Evolutionary conservation across 768 basidiomycete genomes (phyloP).

Genomic region (Saitozyma podzolica): DNA sequence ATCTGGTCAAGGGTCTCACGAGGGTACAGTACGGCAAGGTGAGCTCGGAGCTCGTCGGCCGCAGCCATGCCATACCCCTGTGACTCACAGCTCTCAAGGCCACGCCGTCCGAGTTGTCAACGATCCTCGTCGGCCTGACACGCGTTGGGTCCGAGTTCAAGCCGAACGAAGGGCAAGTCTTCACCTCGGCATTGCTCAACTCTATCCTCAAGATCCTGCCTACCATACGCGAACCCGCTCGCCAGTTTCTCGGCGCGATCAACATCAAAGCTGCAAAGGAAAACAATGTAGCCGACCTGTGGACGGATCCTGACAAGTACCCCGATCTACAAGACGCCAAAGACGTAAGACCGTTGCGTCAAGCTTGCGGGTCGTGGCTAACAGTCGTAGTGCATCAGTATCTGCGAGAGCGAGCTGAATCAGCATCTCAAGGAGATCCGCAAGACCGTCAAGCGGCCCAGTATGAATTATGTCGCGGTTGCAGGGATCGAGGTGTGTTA

Average conservation of each 20-base stretch:
- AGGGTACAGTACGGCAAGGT: slow-evolving; percentile 91
- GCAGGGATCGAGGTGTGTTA: slow-evolving; percentile 67
- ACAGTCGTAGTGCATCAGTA: slow-evolving; percentile 62
- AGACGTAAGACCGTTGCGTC: slow-evolving; percentile 57
- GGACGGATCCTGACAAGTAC: slow-evolving; percentile 62
- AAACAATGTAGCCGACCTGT: slow-evolving; percentile 70
- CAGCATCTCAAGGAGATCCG: slow-evolving; percentile 75
- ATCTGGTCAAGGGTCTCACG: slow-evolving; percentile 80
- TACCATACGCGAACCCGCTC: slow-evolving; percentile 61
- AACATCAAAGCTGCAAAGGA: slow-evolving; percentile 65
- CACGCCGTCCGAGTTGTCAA: slow-evolving; percentile 75
- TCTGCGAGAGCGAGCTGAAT: slow-evolving; percentile 68
- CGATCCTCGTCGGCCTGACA: slow-evolving; percentile 72
- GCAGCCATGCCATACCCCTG: neutral
- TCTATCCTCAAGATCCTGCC: slow-evolving; percentile 71
- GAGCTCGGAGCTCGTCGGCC: slow-evolving; percentile 31
- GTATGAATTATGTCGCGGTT: slow-evolving; percentile 67
- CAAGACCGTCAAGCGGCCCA: slow-evolving; percentile 69
- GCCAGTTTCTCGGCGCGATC: slow-evolving; percentile 61
- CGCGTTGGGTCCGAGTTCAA: slow-evolving; percentile 67
- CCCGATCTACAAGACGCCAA: slow-evolving; percentile 63
- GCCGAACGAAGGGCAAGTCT: slow-evolving; percentile 57
- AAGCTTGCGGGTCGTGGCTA: neutral
- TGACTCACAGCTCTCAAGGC: slow-evolving; percentile 54
- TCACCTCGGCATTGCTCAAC: slow-evolving; percentile 68